Base-by-base conservation (phyloP, 805 yeast species). In the Saccharomycopsis microspora region DNA sequence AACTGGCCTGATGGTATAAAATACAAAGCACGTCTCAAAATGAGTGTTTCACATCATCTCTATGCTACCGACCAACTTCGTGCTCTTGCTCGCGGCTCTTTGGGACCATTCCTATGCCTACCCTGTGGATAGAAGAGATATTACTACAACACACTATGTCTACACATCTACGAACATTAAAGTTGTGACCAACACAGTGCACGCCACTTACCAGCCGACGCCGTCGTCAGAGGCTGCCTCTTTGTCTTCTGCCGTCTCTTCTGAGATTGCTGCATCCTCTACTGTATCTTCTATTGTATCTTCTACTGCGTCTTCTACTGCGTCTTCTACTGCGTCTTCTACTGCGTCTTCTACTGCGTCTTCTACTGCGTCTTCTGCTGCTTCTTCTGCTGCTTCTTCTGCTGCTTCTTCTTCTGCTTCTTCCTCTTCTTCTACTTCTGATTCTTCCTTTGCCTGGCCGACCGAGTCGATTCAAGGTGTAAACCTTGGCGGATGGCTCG, bases 401-500 rank as follows among this genome's bases (percentile, higher is more conserved):
- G 11, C 47, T 31, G 19, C 39, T 11, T 30, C 45, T 27, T 37
- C 48, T 43, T 51, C 38, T 46, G 28, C 36, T 46, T 3, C 41
- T 27, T 8, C 45, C 42, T n/a, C 50, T 35, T 5, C 45, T 27
- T 7, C 48, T 3, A 41, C 48, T 9, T 35, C 46, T n/a, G 40
- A 44, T 29, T 46, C 48, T 10, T 51, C 45, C 44, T 51, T 48
- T 40, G 29, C 38, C 8, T 51, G 41, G 33, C 41, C 51, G 6
- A 48, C 48, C 39, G 39, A 45, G 19, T 49, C 50, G 4, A 44
- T 60, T n/a, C 50, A 56, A 46, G 81, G 80, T 33, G 74, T 78
- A 6, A 70, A 76, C 33, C 56, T 82, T n/a, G 89, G 88, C 34
- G 87, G 87, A 5, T 82, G 88, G 89, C 64, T 80, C 19, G 76